Evolutionary conservation across 768 basidiomycete genomes (phyloP), one percentile per base, ranked within the genome.

Genomic region (Tulasnella sp.): DNA sequence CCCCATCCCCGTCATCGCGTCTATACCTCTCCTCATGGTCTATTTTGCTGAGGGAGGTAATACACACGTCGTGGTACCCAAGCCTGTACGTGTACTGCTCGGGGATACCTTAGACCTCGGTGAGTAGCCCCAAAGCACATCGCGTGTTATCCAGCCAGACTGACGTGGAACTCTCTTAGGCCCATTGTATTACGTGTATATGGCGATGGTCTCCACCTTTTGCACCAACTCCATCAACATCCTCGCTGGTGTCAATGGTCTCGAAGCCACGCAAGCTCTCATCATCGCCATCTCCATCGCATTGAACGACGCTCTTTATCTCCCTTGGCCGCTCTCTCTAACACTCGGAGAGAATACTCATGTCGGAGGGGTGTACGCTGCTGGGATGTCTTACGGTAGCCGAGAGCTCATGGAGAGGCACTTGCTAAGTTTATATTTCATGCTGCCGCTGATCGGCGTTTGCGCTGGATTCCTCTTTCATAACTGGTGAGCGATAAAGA

Each of bases 201-300:
- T 99, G 89, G 82, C 91, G 3, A 73, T 98, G 29, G 76, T 99
- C 17, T 97, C 94, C 30, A 98, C 93, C 0, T 99, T 98, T 71
- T 83, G 89, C 56, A 97, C 95, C 17, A 99, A 99, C 73, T 88
- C 88, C 70, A 96, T 98, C 77, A 99, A 99, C 72, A 98, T 99
- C 65, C 83, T 98, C 17, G 96, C 96, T 10, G 96, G 95, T 8
- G 88, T 97, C 65, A 98, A 99, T 69, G 96, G 95, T 10, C 84
- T 95, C 3, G 96, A 99, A 77, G 91, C 88, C 63, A 81, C 84
- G 62, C 96, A 99, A 72, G 88, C 94, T 0, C 75, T 96, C 48
- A 82, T 98, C 61, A 98, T 99, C 64, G 88, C 90, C 2, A 63
- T 90, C 9, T 96, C 92, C 0, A 85, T 99, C 64, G 83, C 88